Percentiles rank a stretch among this genome's conserved stretches.
Conservation (phyloP, 1,139 yeast species). For the Saccharomyces hybrid region DNA sequence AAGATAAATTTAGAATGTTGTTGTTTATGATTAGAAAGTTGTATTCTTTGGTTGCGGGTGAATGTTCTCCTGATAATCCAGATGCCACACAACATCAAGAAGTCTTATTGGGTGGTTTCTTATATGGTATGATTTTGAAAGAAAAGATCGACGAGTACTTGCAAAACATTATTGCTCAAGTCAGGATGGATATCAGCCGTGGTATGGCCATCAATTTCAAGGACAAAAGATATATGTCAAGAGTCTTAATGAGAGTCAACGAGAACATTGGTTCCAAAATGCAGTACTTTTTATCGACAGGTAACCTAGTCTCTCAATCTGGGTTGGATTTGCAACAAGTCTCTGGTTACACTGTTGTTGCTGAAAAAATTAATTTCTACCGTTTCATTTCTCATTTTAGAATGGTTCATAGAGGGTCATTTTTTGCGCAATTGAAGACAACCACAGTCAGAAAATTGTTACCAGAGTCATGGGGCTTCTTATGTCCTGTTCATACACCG, state of each 20-base stretch:
- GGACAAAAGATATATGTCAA: constrained; percentile 73
- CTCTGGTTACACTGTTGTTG: constrained; percentile 96
- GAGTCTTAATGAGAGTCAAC: constrained; percentile 72
- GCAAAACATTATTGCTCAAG: constrained; percentile 61
- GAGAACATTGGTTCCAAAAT: constrained; percentile 92
- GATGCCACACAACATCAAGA: constrained; percentile 99
- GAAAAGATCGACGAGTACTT: constrained; percentile 94
- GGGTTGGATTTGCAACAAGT: constrained; percentile 98
- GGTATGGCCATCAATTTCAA: constrained; percentile 76
- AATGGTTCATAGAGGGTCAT: constrained; percentile 99
- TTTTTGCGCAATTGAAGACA: constrained; percentile 95
- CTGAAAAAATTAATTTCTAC: constrained; percentile 94
- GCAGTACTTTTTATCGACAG: constrained; percentile 91
- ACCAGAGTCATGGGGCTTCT: constrained; percentile 98
- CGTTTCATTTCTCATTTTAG: constrained; percentile 95
- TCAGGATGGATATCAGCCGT: constrained; percentile 74
- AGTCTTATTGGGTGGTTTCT: constrained; percentile 88
- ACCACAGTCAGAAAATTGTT: constrained; percentile 92
- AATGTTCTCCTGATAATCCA: constrained; percentile 95
- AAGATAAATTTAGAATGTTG: constrained; percentile 77
- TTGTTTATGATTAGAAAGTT: constrained; percentile 92
- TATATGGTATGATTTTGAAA: constrained; percentile 92
- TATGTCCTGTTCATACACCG: constrained; percentile 98
- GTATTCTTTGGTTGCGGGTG: constrained; percentile 92
- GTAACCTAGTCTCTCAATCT: constrained; percentile 92